Evolutionary conservation across 2,329 filamentous ascomycete genomes (phyloP), one percentile per base, ranked within the genome.

Genomic region (Emericellopsis cladophorae): DNA sequence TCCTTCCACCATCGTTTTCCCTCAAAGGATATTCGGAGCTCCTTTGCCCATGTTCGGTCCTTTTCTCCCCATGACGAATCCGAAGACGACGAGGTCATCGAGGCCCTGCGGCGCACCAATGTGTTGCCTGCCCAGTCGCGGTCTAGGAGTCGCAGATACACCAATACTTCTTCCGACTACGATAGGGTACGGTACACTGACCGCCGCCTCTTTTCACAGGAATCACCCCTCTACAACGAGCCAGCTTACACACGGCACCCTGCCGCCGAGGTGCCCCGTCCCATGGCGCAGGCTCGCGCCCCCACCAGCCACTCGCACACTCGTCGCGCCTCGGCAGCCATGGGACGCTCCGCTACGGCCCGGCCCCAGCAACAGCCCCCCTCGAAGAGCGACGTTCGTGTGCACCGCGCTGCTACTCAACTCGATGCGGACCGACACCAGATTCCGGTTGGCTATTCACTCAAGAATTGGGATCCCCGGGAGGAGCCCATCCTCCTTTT

Each of bases 401-500:
- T 46, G 51, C 18, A 45, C 51, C 39, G 49, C 51, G 40, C 40
- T 38, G 76, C 76, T 6, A 81, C 75, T 24, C 72, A 77, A 46
- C 65, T 62, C 11, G 76, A 81, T 56, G 74, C 76, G 31, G 68
- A 66, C 53, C 67, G 62, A 57, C 82, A 85, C 54, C 74, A 77
- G 45, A 95, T 98, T 43, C 89, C 92, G 2, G 62, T 79, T 2
- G 90, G 92, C 46, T 98, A 93, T 67, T 94, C 87, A 22, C 79
- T 90, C 57, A 96, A 96, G 73, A 94, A 96, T 68, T 96, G 92
- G 92, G 92, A 98, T 58, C 90, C 90, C 1, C 80, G 78, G 23
- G 90, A 96, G 67, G 80, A 88, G 51, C 92, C 92, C 40, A 95
- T 98, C 58, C 81, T 95, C 57, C 76, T 98, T 22, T 74, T 96